Conservation (phyloP, 371 early-diverging fungal species). For the Lichtheimia ramosa region DNA sequence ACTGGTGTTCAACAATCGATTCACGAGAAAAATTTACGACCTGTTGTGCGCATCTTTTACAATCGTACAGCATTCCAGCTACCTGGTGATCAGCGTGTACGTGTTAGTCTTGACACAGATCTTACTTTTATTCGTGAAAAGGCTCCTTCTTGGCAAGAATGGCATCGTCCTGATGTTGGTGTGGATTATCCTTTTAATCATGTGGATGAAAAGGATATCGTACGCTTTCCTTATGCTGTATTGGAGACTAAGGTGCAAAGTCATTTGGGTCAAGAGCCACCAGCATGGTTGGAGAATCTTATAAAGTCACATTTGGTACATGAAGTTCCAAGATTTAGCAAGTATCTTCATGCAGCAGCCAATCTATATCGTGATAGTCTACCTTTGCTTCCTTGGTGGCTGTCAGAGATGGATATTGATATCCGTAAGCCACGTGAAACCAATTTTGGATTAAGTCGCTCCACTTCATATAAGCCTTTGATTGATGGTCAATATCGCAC, state of each 20-base stretch:
- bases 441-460: constrained; percentile 53
- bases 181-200: constrained; percentile 87
- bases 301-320: constrained; percentile 90
- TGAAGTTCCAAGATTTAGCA: constrained; percentile 97
- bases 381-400: constrained; percentile 97
- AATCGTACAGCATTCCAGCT: constrained; percentile 98
- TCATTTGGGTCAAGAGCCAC: constrained; percentile 78
- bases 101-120: constrained; percentile 97
- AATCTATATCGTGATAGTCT: constrained; percentile 86
- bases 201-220: constrained; percentile 77
- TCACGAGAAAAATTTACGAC: constrained; percentile 72
- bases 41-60: constrained; percentile 89
- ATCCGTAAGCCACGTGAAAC: constrained; percentile 72
- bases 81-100: constrained; percentile 90
- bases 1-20: constrained; percentile 82
- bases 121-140: constrained; percentile 98
- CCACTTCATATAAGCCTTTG: constrained; percentile 46
- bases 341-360: constrained; percentile 97
- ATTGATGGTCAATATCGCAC: constrained; percentile 46
- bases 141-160: constrained; percentile 74
- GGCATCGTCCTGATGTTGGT: constrained; percentile 91
- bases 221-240: constrained; percentile 95
- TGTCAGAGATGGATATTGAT: constrained; percentile 92
- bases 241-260: constrained; percentile 97
- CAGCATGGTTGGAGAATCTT: constrained; percentile 92